Base-by-base conservation (phyloP, 768 basidiomycete genomes). In the Mycena olivaceomarginata region DNA sequence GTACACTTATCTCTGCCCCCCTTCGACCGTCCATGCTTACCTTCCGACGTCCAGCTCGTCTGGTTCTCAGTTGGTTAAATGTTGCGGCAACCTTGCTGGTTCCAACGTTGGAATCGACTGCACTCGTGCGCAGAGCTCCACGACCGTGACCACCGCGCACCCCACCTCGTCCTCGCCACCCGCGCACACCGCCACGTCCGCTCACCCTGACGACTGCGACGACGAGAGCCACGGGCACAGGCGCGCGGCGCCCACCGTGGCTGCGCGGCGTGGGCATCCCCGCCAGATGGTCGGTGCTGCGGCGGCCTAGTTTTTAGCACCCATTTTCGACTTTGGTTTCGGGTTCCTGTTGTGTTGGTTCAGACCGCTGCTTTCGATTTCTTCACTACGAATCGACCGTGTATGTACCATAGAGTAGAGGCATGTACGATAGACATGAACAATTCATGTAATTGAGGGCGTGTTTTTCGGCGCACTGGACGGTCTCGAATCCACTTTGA, bases 71-170 rank as follows among this genome's bases (percentile, higher is more conserved):
- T 18, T 63, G 10, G 70, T 45, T 43, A 60, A 63, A 62, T 71
- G 70, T 48, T 71, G 70, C 41, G 70, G 70, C 8, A 71, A 71
- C 31, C 4, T 60, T 25, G 59, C 51, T 18, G 70, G 70, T 2
- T 69, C 53, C 20, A n/a, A 56, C 12, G 15, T 57, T 43, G 70
- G 70, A 12, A 62, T 71, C 57, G 70, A 71, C 70, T 71, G 70
- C 62, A 62, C 31, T 31, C 31, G 25, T 25, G 25, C 25, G 25
- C 25, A 25, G 25, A 25, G 25, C 48, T 6, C 48, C 12, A 12
- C 48, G 6, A 18, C 48, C 18, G 15, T 16, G 16, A 15, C 48
- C 48, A 15, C 53, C 53, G 8, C 53, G 2, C n/a, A n/a, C 53
- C n/a, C 53, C 20, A 22, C n/a, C n/a, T 22, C 20, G 8, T 9